phyloP scores from a whole-genome alignment of 2,329 filamentous ascomycete genomes.

The Metarhizium guizhouense region DNA sequence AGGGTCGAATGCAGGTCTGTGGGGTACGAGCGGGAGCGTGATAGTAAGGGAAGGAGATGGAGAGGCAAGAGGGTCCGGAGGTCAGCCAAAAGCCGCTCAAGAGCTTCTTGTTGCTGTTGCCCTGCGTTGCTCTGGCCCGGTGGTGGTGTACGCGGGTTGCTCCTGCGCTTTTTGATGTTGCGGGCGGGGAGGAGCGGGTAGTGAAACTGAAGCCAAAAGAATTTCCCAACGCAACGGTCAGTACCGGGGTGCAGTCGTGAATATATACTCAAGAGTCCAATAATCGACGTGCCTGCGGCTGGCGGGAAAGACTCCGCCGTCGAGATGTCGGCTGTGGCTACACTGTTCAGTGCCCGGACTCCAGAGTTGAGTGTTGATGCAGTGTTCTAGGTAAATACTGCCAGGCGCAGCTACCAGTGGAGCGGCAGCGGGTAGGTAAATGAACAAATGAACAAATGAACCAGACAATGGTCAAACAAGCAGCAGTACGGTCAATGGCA shows the following conservation, averaged over 20 bases:
- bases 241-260: neutral
- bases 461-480: neutral
- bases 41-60: conserved; percentile 1
- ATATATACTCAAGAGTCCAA: too few relatives aligned
- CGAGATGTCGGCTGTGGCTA: neutral
- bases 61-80: neutral
- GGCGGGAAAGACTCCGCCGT: too few relatives aligned
- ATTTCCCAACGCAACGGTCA: neutral
- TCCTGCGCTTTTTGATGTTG: neutral
- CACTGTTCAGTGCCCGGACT: neutral
- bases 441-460: neutral
- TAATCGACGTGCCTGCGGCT: too few relatives aligned
- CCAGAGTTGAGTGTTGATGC: neutral
- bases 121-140: neutral
- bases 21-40: conserved; percentile 2
- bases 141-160: neutral
- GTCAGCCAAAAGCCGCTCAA: conserved; percentile 1
- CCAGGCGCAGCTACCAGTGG: neutral
- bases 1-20: conserved; percentile 3
- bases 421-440: neutral
- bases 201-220: neutral
- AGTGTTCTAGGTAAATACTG: neutral
- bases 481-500: neutral
- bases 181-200: too few relatives aligned
- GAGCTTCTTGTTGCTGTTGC: neutral